phyloP scores from a whole-genome alignment of 306 rosid species.

The Cicer cuneatum region DNA sequence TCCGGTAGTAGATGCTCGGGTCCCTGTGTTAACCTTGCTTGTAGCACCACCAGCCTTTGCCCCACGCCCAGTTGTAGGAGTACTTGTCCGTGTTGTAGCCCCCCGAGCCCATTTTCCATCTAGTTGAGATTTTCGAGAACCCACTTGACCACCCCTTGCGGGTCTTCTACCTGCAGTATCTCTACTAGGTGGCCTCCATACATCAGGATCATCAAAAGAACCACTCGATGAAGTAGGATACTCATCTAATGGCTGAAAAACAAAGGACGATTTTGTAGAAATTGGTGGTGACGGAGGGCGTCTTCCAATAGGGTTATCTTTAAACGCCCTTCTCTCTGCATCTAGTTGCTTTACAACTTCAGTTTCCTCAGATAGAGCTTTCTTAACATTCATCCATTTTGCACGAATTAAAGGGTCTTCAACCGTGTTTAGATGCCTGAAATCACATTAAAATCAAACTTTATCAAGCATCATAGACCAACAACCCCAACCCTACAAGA shows the following conservation, averaged over 20 bases:
- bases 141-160: slow-evolving; percentile 53
- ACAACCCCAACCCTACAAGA: too few relatives aligned
- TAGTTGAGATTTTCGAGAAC: slow-evolving; percentile 68
- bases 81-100: slow-evolving; percentile 58
- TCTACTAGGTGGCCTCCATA: slow-evolving; percentile 95
- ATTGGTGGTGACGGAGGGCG: slow-evolving; percentile 88
- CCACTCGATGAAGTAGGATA: slow-evolving; percentile 85
- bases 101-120: slow-evolving; percentile 93
- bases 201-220: slow-evolving; percentile 86
- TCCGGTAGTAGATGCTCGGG: slow-evolving; percentile 64
- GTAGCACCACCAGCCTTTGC: slow-evolving; percentile 67
- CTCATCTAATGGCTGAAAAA: slow-evolving; percentile 92
- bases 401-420: slow-evolving; percentile 85
- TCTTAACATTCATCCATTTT: slow-evolving; percentile 95
- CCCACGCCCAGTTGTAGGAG: slow-evolving; percentile 66
- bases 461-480: neutral
- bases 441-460: slow-evolving; percentile 24
- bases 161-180: slow-evolving; percentile 71
- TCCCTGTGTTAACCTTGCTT: slow-evolving; percentile 63
- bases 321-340: slow-evolving; percentile 72
- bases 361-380: slow-evolving; percentile 80
- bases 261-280: slow-evolving; percentile 70
- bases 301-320: slow-evolving; percentile 71
- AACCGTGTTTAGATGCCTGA: slow-evolving; percentile 66
- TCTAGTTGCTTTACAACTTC: slow-evolving; percentile 89